phyloP scores from a whole-genome alignment of 2,329 filamentous ascomycete species.

The Neonectria coccinea region DNA sequence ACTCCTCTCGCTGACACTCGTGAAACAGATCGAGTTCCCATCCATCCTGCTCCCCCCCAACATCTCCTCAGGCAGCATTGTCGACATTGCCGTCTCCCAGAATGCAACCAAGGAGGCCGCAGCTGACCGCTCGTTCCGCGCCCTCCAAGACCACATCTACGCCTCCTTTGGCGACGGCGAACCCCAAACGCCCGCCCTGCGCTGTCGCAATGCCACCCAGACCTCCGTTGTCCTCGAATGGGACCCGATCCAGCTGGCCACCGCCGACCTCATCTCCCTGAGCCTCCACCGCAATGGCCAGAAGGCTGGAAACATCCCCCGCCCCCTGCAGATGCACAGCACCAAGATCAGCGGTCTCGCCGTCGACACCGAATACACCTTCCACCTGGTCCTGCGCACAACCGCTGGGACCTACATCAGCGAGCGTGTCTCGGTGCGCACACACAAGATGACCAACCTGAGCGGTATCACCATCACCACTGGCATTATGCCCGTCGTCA shows the following conservation, averaged over 20 bases:
- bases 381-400: slow-evolving; percentile 91
- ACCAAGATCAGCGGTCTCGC: slow-evolving; percentile 97
- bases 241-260: slow-evolving; percentile 94
- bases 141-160: slow-evolving; percentile 91
- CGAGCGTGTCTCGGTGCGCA: slow-evolving; percentile 86
- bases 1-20: slow-evolving; percentile 36
- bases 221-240: slow-evolving; percentile 98
- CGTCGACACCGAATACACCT: slow-evolving; percentile 96
- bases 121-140: slow-evolving; percentile 80
- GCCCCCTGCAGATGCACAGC: slow-evolving; percentile 86
- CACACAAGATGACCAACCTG: slow-evolving; percentile 98
- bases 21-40: slow-evolving; percentile 90
- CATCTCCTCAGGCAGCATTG: slow-evolving; percentile 95
- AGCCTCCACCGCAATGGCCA: slow-evolving; percentile 95
- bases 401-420: slow-evolving; percentile 88
- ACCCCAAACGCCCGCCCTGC: slow-evolving; percentile 81
- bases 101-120: slow-evolving; percentile 83
- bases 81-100: slow-evolving; percentile 94
- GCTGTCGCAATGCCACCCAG: slow-evolving; percentile 96
- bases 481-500: slow-evolving; percentile 80
- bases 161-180: slow-evolving; percentile 84
- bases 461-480: slow-evolving; percentile 95
- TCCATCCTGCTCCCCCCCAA: slow-evolving; percentile 96
- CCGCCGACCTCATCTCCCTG: slow-evolving; percentile 88
- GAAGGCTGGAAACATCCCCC: slow-evolving; percentile 95